phyloP scores from a whole-genome alignment of 208 protist species.

The Zelonia costaricensis region DNA sequence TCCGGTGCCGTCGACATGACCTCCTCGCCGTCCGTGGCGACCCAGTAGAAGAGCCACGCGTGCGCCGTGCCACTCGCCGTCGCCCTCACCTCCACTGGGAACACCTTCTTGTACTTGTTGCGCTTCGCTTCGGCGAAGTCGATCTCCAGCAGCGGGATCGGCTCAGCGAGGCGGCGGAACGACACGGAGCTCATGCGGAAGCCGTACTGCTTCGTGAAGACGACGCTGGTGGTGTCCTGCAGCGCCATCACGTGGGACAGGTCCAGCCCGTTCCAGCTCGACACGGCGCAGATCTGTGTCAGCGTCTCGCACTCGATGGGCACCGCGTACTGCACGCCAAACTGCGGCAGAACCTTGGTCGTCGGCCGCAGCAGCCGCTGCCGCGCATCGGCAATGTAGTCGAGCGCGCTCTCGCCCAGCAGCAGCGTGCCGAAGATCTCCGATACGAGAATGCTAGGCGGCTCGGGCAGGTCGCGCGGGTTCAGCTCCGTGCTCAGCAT shows the following conservation, averaged over 20 bases:
- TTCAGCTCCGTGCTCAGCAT: slow-evolving; percentile 88
- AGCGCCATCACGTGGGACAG: slow-evolving; percentile 84
- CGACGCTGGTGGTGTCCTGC: slow-evolving; percentile 87
- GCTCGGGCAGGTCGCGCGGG: slow-evolving; percentile 56
- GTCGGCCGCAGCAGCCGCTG: slow-evolving; percentile 63
- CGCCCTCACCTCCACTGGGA: slow-evolving; percentile 47
- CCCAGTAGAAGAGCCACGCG: slow-evolving; percentile 89
- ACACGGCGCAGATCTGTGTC: slow-evolving; percentile 69
- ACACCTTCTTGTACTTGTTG: slow-evolving; percentile 35
- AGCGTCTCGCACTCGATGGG: slow-evolving; percentile 87
- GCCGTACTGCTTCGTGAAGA: slow-evolving; percentile 95
- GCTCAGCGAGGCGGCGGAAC: slow-evolving; percentile 61
- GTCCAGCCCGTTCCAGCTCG: slow-evolving; percentile 80
- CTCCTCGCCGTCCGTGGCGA: slow-evolving; percentile 41
- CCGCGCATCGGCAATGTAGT: slow-evolving; percentile 91
- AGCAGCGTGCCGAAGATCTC: slow-evolving; percentile 95
- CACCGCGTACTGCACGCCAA: slow-evolving; percentile 90
- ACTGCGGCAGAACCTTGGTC: slow-evolving; percentile 80
- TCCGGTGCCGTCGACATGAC: slow-evolving; percentile 85
- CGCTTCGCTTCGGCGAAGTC: slow-evolving; percentile 72
- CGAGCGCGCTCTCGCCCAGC: slow-evolving; percentile 88
- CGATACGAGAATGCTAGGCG: slow-evolving; percentile 86
- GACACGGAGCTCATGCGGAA: slow-evolving; percentile 90
- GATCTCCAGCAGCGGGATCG: slow-evolving; percentile 76
- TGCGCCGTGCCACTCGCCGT: slow-evolving; percentile 63